Conservation (phyloP, 2,329 filamentous ascomycete species). For the Neobulgaria alba region DNA sequence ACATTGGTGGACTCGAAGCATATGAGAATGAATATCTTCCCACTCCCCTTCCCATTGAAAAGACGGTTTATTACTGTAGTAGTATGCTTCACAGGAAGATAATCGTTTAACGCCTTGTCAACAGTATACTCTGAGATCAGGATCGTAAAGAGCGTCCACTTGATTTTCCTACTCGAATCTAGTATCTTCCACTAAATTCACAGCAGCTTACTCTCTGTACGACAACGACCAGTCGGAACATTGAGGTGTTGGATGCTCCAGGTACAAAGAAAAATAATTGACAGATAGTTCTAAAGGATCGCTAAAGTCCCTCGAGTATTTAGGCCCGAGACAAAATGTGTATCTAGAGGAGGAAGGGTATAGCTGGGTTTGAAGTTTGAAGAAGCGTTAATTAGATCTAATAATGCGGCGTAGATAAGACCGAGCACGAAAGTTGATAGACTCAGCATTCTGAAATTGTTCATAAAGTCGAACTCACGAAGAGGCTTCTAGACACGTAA, state of each 20-base stretch:
- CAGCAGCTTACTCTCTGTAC: neutral
- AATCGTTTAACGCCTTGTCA: too few species aligned
- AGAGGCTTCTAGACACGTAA: too few species aligned
- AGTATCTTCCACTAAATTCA: constrained; percentile 1
- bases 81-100: too few species aligned
- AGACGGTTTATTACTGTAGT: too few species aligned
- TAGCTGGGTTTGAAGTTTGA: constrained; percentile 16
- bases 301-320: constrained; percentile 14
- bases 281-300: constrained; percentile 16
- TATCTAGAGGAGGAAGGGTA: constrained; percentile 12
- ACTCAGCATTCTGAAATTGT: too few species aligned
- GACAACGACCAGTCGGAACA: constrained; percentile 6
- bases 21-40: too few species aligned
- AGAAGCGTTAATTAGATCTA: too few species aligned
- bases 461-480: too few species aligned
- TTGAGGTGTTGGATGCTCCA: constrained; percentile 18
- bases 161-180: neutral
- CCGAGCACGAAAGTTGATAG: too few species aligned
- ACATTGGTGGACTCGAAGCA: too few species aligned
- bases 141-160: constrained; percentile 2
- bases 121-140: constrained; percentile 1
- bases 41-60: too few species aligned
- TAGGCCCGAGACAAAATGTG: constrained; percentile 11
- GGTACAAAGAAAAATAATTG: constrained; percentile 15
- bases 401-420: too few species aligned